phyloP scores from a whole-genome alignment of 2,329 filamentous ascomycete genomes.

The Xylaria sp. region DNA sequence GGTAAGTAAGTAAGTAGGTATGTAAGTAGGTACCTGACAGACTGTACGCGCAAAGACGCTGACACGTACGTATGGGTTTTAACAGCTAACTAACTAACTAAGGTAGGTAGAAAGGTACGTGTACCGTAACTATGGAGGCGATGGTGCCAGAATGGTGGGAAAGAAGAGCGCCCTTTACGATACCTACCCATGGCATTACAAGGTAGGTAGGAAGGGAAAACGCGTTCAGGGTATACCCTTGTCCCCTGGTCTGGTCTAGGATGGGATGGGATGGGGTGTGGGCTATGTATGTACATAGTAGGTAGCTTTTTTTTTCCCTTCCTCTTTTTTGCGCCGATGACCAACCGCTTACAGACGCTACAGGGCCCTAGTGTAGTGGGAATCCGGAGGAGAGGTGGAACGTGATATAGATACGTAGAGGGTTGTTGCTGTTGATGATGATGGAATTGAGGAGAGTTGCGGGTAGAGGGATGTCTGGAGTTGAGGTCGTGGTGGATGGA shows the following conservation, averaged over 20 bases:
- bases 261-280: conserved; percentile 27
- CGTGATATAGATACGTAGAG: too few relatives aligned
- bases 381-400: neutral
- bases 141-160: conserved; percentile 31
- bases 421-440: too few relatives aligned
- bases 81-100: too few relatives aligned
- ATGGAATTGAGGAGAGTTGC: too few relatives aligned
- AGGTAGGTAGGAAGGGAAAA: conserved; percentile 13
- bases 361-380: neutral
- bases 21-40: too few relatives aligned
- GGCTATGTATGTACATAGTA: conserved; percentile 20
- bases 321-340: neutral
- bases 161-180: conserved; percentile 21
- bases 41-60: too few relatives aligned
- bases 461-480: too few relatives aligned
- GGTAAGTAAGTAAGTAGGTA: neutral
- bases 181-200: too few relatives aligned
- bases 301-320: conserved; percentile 9
- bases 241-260: conserved; percentile 21
- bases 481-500: too few relatives aligned
- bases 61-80: too few relatives aligned
- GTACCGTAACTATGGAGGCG: conserved; percentile 5
- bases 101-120: conserved; percentile 17
- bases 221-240: conserved; percentile 27
- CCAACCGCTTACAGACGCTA: neutral